Conservation (phyloP, 345 rosid species). For the Draba incana region DNA sequence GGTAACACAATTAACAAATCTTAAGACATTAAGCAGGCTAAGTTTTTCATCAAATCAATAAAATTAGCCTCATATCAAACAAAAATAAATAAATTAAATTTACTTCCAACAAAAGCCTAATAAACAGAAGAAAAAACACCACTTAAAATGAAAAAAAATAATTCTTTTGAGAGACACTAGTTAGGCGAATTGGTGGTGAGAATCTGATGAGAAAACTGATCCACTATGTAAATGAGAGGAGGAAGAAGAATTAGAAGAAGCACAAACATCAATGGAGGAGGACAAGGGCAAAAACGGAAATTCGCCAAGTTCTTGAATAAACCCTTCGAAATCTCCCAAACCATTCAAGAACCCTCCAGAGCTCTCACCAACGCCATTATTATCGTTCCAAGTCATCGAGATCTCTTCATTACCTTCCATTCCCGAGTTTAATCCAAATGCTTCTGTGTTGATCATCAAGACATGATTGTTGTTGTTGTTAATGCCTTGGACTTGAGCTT, state of each 20-base stretch:
- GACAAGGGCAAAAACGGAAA: conserved; percentile 56
- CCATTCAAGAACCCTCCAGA: conserved; percentile 59
- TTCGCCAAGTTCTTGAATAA: conserved; percentile 72
- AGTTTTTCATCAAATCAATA: conserved; percentile 5
- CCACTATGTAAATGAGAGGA: conserved; percentile 37
- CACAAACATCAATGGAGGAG: conserved; percentile 43
- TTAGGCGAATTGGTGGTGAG: conserved; percentile 31
- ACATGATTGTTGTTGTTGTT: no score
- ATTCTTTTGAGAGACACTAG: background rate
- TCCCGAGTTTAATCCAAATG: conserved; percentile 16
- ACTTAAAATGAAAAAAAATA: background rate
- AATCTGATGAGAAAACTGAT: conserved; percentile 35
- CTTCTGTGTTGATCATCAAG: no score
- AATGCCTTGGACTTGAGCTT: conserved; percentile 23
- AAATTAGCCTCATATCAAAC: conserved; percentile 9
- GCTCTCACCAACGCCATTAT: conserved; percentile 27
- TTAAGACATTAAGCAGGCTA: background rate
- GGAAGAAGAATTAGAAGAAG: conserved; percentile 38
- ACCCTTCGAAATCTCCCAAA: conserved; percentile 70
- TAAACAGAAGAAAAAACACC: conserved; percentile 18
- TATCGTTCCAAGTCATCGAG: conserved; percentile 38
- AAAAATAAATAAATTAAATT: conserved; percentile 13
- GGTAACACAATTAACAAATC: conserved; percentile 8
- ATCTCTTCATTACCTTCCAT: conserved; percentile 25
- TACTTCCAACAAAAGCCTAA: conserved; percentile 23